phyloP scores from a whole-genome alignment of 306 rosid species.

The Psophocarpus tetragonolobus region DNA sequence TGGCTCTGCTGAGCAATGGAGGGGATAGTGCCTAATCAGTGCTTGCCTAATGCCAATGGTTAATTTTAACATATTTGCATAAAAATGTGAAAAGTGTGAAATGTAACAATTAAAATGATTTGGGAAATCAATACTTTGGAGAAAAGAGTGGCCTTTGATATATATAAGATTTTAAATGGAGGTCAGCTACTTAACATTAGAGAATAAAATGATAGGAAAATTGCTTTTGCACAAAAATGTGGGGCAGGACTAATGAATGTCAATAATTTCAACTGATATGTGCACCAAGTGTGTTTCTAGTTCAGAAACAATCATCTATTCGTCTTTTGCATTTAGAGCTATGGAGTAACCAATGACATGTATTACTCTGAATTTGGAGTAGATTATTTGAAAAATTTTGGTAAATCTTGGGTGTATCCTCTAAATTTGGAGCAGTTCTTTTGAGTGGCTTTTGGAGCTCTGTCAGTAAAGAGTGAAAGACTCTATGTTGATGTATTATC shows the following conservation, averaged over 20 bases:
- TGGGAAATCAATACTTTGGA: neutral
- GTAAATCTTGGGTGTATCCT: neutral
- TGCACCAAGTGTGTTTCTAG: neutral
- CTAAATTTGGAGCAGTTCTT: neutral
- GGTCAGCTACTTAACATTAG: neutral
- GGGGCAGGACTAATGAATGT: neutral
- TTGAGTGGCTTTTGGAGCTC: neutral
- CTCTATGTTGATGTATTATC: neutral
- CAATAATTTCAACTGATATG: neutral
- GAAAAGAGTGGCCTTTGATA: neutral
- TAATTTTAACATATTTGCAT: neutral
- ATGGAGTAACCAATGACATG: neutral
- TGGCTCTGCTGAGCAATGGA: conserved; percentile 7
- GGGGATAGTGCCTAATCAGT: neutral
- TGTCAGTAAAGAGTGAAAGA: neutral
- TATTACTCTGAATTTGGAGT: neutral
- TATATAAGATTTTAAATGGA: neutral
- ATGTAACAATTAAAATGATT: neutral
- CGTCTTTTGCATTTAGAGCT: neutral
- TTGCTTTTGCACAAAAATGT: neutral
- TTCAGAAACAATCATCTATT: neutral
- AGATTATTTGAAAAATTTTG: neutral
- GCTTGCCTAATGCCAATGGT: neutral
- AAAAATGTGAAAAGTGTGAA: neutral
- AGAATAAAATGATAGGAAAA: neutral